phyloP scores from a whole-genome alignment of 2,329 filamentous ascomycete species.

The Colletotrichum zoysiae region DNA sequence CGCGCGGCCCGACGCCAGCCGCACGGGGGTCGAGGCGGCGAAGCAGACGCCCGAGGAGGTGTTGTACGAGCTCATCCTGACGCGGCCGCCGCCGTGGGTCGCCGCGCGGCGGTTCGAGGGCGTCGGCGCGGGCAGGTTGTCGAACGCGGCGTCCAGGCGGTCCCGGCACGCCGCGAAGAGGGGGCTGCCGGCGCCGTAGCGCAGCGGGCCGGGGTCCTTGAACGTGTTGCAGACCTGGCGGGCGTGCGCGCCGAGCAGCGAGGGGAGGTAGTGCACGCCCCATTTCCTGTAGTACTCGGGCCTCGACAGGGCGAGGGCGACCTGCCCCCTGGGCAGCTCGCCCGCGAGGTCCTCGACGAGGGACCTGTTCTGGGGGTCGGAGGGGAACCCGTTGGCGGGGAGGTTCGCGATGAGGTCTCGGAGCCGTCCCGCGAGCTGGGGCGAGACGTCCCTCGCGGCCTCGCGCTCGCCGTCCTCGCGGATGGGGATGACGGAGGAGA shows the following conservation, averaged over 20 bases:
- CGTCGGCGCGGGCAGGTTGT: constrained; percentile 58
- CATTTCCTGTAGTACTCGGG: constrained; percentile 60
- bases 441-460: not conserved
- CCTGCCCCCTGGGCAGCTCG: constrained; percentile 60
- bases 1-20: constrained; percentile 55
- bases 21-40: constrained; percentile 61
- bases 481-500: constrained; percentile 60
- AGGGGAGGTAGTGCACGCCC: constrained; percentile 70
- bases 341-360: constrained; percentile 64
- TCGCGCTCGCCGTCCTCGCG: constrained; percentile 53
- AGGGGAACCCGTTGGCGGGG: constrained; percentile 50
- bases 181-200: constrained; percentile 63
- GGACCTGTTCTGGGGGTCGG: constrained; percentile 57
- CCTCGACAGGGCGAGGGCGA: constrained; percentile 60
- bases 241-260: constrained; percentile 67
- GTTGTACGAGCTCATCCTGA: constrained; percentile 61
- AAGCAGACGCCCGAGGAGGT: constrained; percentile 62
- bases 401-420: constrained; percentile 49
- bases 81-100: constrained; percentile 9
- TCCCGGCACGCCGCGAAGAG: constrained; percentile 66
- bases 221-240: constrained; percentile 72
- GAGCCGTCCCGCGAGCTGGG: constrained; percentile 45
- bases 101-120: constrained; percentile 50
- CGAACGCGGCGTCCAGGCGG: constrained; percentile 62
- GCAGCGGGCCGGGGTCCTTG: constrained; percentile 70